Conservation (phyloP, 345 rosid species). For the Eucalyptus sp. region DNA sequence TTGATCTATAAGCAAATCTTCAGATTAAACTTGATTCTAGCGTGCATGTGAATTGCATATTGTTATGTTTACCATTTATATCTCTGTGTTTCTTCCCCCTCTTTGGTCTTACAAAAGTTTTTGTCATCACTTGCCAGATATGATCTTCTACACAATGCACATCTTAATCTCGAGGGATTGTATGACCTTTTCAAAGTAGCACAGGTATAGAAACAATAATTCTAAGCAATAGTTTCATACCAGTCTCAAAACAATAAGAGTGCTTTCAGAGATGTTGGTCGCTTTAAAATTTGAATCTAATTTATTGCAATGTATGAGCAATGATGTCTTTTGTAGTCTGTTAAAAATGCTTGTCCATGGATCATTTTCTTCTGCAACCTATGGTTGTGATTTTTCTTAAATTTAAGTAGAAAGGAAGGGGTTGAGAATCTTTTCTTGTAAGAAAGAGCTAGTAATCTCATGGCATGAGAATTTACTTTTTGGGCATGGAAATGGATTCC, state of each 20-base stretch:
- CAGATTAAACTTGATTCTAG: neutral
- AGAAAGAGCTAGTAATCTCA: neutral
- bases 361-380: neutral
- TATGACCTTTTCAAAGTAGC: conserved; percentile 87
- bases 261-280: neutral
- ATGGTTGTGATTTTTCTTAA: neutral
- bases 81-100: neutral
- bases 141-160: conserved; percentile 94
- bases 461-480: neutral
- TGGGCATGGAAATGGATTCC: neutral
- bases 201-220: conserved; percentile 32
- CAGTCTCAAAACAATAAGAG: neutral
- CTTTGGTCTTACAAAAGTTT: neutral
- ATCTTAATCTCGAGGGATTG: conserved; percentile 80
- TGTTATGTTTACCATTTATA: neutral
- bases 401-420: neutral
- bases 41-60: neutral
- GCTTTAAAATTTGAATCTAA: neutral
- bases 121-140: conserved; percentile 29
- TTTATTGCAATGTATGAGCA: neutral
- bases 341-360: neutral
- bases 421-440: neutral
- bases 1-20: neutral
- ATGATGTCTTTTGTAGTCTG: neutral
- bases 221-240: neutral